Evolutionary conservation across 306 rosid genomes (phyloP).

Genomic region (Prunus kanzakura): DNA sequence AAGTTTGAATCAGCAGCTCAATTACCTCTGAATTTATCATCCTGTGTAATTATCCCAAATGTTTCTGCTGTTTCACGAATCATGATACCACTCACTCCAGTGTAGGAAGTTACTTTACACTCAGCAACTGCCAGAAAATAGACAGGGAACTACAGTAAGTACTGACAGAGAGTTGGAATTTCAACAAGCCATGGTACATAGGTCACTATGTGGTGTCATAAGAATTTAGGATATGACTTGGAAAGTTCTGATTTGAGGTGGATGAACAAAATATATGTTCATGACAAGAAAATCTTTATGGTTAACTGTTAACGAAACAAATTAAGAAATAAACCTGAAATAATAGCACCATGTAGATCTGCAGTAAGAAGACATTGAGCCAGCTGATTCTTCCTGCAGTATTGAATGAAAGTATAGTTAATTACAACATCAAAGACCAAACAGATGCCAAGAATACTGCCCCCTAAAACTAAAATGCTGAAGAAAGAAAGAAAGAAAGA

Average conservation of each 20-base stretch:
- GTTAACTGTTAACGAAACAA: conserved; percentile 2
- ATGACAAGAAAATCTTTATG: not conserved
- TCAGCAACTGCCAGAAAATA: conserved; percentile 58
- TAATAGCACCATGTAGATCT: conserved; percentile 83
- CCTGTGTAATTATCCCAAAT: conserved; percentile 69
- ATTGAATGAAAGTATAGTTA: conserved; percentile 29
- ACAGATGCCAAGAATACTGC: not conserved
- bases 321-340: conserved; percentile 47
- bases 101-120: conserved; percentile 54
- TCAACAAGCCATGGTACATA: not conserved
- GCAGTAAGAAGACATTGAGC: conserved; percentile 74
- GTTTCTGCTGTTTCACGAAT: conserved; percentile 85
- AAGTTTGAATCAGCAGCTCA: conserved; percentile 10
- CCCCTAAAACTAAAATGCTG: not conserved
- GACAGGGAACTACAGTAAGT: conserved; percentile 10
- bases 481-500: not conserved
- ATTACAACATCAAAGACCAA: conserved; percentile 15
- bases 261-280: not conserved
- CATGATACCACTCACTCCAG: conserved; percentile 68
- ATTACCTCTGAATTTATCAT: conserved; percentile 62
- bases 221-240: not conserved
- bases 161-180: not conserved
- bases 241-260: not conserved
- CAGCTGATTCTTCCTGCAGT: conserved; percentile 64
- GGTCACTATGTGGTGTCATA: not conserved